Evolutionary conservation across 1,284 basidiomycete species (phyloP).

Genomic region (Fomitopsis palustris): DNA sequence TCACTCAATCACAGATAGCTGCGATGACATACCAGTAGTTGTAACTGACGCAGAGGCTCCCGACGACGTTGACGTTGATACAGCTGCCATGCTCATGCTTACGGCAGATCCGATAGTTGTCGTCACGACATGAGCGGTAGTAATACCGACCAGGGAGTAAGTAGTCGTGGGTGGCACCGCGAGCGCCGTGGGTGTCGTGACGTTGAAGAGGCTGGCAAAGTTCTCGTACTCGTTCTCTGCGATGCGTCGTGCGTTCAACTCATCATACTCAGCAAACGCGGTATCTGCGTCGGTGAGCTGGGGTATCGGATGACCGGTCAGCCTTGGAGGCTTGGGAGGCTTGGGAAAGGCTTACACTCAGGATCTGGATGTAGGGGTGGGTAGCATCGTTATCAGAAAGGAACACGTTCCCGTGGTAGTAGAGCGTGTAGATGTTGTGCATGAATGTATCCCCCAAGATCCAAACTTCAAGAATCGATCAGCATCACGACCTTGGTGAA

Average conservation of each 20-base stretch:
- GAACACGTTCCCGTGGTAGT: conserved; percentile 1
- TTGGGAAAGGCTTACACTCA: background rate
- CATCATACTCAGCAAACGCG: conserved; percentile 6
- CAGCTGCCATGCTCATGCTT: too few relatives aligned
- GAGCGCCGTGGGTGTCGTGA: background rate
- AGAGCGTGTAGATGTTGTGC: conserved; percentile 9
- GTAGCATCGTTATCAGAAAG: background rate
- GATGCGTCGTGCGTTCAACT: conserved; percentile 1
- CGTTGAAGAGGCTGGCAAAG: background rate
- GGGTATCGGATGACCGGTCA: too few relatives aligned
- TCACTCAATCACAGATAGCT: too few relatives aligned
- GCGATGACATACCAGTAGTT: too few relatives aligned
- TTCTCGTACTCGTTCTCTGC: background rate
- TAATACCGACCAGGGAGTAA: background rate
- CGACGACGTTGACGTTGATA: too few relatives aligned
- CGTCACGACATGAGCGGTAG: too few relatives aligned
- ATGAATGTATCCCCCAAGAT: conserved; percentile 10
- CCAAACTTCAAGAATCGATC: too few relatives aligned
- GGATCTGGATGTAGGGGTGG: conserved; percentile 5
- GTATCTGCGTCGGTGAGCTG: conserved; percentile 3
- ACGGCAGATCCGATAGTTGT: too few relatives aligned
- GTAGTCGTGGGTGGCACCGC: background rate
- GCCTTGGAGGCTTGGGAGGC: background rate
- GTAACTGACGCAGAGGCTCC: too few relatives aligned
- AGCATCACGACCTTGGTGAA: too few relatives aligned